phyloP scores from a whole-genome alignment of 257 asterid species.

The Primulina eburnea region DNA sequence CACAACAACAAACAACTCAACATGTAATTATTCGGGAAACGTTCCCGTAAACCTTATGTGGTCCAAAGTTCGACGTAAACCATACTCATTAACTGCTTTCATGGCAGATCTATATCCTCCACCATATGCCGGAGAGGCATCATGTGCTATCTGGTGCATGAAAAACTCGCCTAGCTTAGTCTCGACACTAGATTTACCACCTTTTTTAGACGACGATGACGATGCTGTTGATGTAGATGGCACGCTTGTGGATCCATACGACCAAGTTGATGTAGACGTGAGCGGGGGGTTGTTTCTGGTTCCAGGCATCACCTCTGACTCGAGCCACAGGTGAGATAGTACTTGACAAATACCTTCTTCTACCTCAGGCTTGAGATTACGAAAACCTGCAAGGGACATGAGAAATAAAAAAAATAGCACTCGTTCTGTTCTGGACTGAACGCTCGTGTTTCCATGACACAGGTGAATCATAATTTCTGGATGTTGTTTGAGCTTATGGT shows the following conservation, averaged over 20 bases:
- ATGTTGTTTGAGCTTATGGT: neutral
- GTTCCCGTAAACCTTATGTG: slow-evolving; percentile 64
- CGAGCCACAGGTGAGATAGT: slow-evolving; percentile 86
- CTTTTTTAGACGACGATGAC: slow-evolving; percentile 46
- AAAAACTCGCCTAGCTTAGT: slow-evolving; percentile 81
- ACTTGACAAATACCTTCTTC: slow-evolving; percentile 99
- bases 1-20: neutral
- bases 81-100: slow-evolving; percentile 76
- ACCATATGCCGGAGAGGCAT: slow-evolving; percentile 87
- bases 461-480: neutral
- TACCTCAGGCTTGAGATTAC: slow-evolving; percentile 69
- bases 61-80: slow-evolving; percentile 70
- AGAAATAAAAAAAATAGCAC: neutral
- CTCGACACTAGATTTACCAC: slow-evolving; percentile 63
- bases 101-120: slow-evolving; percentile 84
- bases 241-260: slow-evolving; percentile 27
- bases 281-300: slow-evolving; percentile 44
- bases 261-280: slow-evolving; percentile 44
- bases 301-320: slow-evolving; percentile 52
- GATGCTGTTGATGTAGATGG: slow-evolving; percentile 30
- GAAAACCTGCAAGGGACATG: slow-evolving; percentile 46
- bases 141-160: slow-evolving; percentile 83
- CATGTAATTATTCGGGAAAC: slow-evolving; percentile 44
- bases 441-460: neutral
- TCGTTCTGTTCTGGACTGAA: neutral